phyloP scores from a whole-genome alignment of 2,329 filamentous ascomycete genomes.

The Pyrenophora graminea region DNA sequence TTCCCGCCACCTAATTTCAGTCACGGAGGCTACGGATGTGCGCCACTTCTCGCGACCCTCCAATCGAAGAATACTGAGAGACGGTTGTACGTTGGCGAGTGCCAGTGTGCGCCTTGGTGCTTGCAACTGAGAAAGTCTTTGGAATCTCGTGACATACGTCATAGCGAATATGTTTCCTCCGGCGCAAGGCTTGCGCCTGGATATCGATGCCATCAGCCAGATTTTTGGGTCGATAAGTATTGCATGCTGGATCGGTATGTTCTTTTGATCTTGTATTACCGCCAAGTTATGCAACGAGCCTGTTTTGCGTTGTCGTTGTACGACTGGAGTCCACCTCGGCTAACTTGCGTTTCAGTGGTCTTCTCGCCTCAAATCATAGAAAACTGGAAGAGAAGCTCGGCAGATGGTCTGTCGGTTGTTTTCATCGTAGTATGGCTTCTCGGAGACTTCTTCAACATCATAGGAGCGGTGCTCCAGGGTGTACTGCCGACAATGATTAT shows the following conservation, averaged over 20 bases:
- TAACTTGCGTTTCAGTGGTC: slow-evolving; percentile 60
- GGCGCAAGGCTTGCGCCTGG: slow-evolving; percentile 65
- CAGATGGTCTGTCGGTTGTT: slow-evolving; percentile 85
- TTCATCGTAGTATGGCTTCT: slow-evolving; percentile 93
- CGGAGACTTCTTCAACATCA: slow-evolving; percentile 95
- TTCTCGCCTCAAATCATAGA: slow-evolving; percentile 97
- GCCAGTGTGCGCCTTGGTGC: not conserved
- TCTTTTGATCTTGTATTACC: not conserved
- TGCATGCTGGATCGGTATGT: slow-evolving; percentile 78
- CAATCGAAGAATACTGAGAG: too few relatives aligned
- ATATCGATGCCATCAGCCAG: slow-evolving; percentile 88
- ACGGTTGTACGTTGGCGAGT: not conserved
- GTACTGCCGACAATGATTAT: slow-evolving; percentile 96
- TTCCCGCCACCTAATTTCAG: not conserved
- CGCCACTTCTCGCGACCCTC: too few relatives aligned
- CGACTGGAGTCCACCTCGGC: not conserved
- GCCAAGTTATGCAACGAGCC: not conserved
- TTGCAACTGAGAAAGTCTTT: slow-evolving; percentile 7
- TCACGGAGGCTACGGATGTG: not conserved
- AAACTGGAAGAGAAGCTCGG: slow-evolving; percentile 83
- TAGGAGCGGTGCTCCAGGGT: slow-evolving; percentile 87
- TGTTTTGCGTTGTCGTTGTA: not conserved
- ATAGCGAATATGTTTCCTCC: slow-evolving; percentile 57
- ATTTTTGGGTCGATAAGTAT: slow-evolving; percentile 96
- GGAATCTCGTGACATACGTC: slow-evolving; percentile 30